Evolutionary conservation across 148 eudicot genomes (phyloP), one percentile per base, ranked within the genome.

Genomic region (Silene latifolia): DNA sequence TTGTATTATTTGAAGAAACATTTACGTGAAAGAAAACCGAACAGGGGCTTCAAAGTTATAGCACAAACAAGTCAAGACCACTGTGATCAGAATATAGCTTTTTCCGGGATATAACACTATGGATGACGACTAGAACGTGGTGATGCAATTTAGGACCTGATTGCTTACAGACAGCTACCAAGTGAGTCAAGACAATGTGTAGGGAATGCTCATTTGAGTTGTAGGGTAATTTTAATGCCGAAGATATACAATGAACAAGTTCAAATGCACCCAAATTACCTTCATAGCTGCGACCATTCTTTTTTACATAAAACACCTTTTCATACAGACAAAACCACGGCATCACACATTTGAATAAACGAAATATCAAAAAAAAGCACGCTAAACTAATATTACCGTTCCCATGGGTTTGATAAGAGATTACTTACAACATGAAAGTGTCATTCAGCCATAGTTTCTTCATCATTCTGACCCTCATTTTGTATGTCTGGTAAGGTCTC

Each of bases 401-500:
- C 27, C 20, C 39, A 58, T 29, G 29, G 17, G 15, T 57, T 6
- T 10, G 48, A 53, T 13, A 62, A 57, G 60, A 15, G 56, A 19
- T 39, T 72, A 76, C 73, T 67, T 64, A 67, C 51, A 48, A 60
- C 29, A 56, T 64, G 19, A 57, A 32, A 61, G 17, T 51, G 20
- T 90, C 80, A 87, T 72, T 90, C 96, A 71, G 86, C 86, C 48
- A 84, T 84, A 71, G 74, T 76, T 54, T 85, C 93, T 62, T 85
- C 89, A 18, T 74, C 67, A 19, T 80, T 81, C 69, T 81, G 83
- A 78, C 86, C 89, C 84, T 89, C 89, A 7, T 75, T 86, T 84
- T 75, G 80, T 76, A 87, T 90, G n/a, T 86, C 89, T 0, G 92
- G 91, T 79, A 89, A 78, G 17, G 88, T 84, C 57, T 82, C 88